Evolutionary conservation across 164 flowering plant genomes (phyloP), one percentile per base, ranked within the genome.

Genomic region (Sextonia rubra): DNA sequence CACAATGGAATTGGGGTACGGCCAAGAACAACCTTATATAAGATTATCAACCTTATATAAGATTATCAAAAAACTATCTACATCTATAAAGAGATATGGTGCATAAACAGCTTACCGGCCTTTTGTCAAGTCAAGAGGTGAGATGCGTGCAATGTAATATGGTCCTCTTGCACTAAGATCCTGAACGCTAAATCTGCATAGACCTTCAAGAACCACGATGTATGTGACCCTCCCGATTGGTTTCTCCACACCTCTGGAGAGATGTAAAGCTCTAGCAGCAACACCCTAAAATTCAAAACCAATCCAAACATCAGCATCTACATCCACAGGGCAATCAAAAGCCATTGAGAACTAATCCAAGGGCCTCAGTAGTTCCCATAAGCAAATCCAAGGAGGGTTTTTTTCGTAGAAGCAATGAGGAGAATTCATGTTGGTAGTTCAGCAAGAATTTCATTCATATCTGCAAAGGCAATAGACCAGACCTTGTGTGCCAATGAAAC

Each of bases 191-290:
- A 96, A 96, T 76, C 99, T 86, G 80, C 99, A 91, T 76, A 96
- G 77, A 25, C 98, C 99, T 86, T 96, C 99, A 79, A 96, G 93
- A 63, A 96, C 97, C 78, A 96, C 99, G 18, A 81, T 87, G 74
- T 96, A 96, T 60, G 99, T 96, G 37, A 96, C 99, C 83, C 97
- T 88, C 66, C 99, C 99, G 87, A 98, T 96, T 48, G 99, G 98
- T 80, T 96, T 96, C 84, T 96, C 98, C 75, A 96, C 97, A 71
- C 98, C 99, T 85, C 98, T 84, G 12, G 98, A 96, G 69, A 96
- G 90, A 86, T 93, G 98, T 73, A 96, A 83, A 66, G 99, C 99
- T 73, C 98, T 92, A 69, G 99, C 99, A 74, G 94, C 98, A 77
- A 95, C 99, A 74, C 99, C 99, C 99, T 95, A 78, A 63, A 70